phyloP scores from a whole-genome alignment of 192 early-diverging fungal genomes.

The Cetraspora pellucida region DNA sequence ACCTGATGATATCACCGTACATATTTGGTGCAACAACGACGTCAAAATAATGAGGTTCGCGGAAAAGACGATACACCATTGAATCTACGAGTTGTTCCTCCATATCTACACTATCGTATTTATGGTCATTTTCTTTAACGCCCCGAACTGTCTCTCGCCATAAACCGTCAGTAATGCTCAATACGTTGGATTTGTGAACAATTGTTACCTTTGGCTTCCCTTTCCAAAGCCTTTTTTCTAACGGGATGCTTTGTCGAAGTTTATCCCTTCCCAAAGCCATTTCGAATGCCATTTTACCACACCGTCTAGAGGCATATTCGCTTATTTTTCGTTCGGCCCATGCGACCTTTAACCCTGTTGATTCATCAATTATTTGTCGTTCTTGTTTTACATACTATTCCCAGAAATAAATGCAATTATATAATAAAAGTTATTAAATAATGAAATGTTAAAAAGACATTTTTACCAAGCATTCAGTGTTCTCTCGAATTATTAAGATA shows the following conservation, averaged over 20 bases:
- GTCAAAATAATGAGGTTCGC: slow-evolving; percentile 94
- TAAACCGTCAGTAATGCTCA: slow-evolving; percentile 93
- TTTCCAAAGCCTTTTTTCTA: slow-evolving; percentile 66
- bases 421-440: background rate
- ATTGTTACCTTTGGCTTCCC: slow-evolving; percentile 82
- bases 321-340: slow-evolving; percentile 91
- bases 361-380: slow-evolving; percentile 63
- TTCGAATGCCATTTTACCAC: slow-evolving; percentile 89
- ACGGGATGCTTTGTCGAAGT: slow-evolving; percentile 60
- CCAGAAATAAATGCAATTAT: background rate
- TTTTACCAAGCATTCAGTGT: slow-evolving; percentile 93
- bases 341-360: slow-evolving; percentile 68
- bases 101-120: slow-evolving; percentile 66
- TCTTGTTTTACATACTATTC: slow-evolving; percentile 79
- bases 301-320: slow-evolving; percentile 83
- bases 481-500: slow-evolving; percentile 97
- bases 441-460: background rate
- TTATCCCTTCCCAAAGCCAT: slow-evolving; percentile 83
- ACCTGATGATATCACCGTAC: slow-evolving; percentile 95
- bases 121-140: slow-evolving; percentile 68
- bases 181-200: slow-evolving; percentile 97
- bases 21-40: slow-evolving; percentile 97
- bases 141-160: slow-evolving; percentile 89
- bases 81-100: slow-evolving; percentile 99
- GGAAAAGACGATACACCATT: slow-evolving; percentile 99